phyloP scores from a whole-genome alignment of 78 protist genomes.

The Pigoraptor vietnamica region DNA sequence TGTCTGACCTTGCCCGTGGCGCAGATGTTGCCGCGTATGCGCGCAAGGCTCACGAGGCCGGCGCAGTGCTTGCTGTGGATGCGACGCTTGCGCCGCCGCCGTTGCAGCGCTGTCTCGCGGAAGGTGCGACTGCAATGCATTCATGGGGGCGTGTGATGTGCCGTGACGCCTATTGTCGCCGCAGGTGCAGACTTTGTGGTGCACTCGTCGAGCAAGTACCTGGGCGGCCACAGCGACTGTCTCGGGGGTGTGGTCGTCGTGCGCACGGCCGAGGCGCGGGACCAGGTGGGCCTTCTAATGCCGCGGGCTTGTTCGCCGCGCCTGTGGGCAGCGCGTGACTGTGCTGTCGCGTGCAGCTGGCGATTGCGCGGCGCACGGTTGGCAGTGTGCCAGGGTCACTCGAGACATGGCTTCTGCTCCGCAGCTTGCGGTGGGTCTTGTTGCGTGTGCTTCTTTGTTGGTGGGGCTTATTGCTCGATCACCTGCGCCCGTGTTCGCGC shows the following conservation, averaged over 20 bases:
- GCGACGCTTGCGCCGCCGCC: conserved; percentile 6
- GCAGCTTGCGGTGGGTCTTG: conserved; percentile 2
- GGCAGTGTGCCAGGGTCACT: background rate
- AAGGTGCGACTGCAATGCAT: background rate
- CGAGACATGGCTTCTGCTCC: conserved; percentile 1
- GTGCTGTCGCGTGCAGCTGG: background rate
- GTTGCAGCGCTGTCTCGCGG: background rate
- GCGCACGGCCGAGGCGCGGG: background rate
- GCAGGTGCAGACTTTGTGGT: conserved; percentile 58
- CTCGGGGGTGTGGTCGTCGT: conserved; percentile 20
- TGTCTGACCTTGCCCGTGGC: no score
- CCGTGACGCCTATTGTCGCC: no score
- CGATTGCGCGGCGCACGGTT: background rate
- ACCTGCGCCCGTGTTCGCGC: no score
- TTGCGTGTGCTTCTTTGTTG: no score
- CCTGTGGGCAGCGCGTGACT: background rate
- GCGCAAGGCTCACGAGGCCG: background rate
- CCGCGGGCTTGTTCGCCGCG: no score
- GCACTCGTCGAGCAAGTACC: conserved; percentile 46
- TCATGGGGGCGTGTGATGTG: no score
- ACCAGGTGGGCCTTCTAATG: background rate
- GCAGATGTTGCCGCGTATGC: background rate
- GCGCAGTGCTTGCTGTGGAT: background rate
- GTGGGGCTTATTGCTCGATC: no score
- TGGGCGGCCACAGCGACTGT: conserved; percentile 42